Percentiles rank a stretch among this genome's conserved stretches.
Conservation (phyloP, 768 basidiomycete genomes). For the Suillus bovinus region DNA sequence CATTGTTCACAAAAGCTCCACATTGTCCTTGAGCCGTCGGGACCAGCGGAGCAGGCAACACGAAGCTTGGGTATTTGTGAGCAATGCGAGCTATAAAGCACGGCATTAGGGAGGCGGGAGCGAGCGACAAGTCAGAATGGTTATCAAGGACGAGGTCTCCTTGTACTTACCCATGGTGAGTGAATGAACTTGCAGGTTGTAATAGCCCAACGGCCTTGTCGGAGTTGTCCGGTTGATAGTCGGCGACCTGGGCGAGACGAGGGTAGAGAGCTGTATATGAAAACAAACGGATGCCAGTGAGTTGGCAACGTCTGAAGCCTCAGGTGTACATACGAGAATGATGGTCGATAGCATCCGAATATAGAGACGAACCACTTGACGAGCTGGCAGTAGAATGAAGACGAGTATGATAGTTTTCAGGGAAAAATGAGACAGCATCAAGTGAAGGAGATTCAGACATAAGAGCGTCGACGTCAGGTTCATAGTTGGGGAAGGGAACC, state of each 20-base stretch:
- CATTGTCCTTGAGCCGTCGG: constrained; percentile 72
- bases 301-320: not conserved
- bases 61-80: constrained; percentile 83
- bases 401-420: constrained; percentile 57
- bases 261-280: constrained; percentile 51
- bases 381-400: constrained; percentile 67
- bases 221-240: constrained; percentile 48
- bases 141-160: constrained; percentile 15
- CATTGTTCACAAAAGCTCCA: constrained; percentile 90
- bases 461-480: constrained; percentile 61
- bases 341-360: constrained; percentile 46
- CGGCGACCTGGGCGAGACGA: constrained; percentile 57
- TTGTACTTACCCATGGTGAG: constrained; percentile 70
- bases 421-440: constrained; percentile 60
- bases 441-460: constrained; percentile 61
- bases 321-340: constrained; percentile 46
- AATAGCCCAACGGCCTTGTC: constrained; percentile 58
- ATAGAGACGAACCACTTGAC: constrained; percentile 45
- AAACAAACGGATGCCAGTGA: not conserved
- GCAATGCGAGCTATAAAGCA: constrained; percentile 53
- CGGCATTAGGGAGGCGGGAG: not conserved
- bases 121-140: constrained; percentile 10
- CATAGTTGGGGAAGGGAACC: constrained; percentile 70
- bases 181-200: constrained; percentile 60
- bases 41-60: constrained; percentile 70